These are phyloP conservation scores for Aspergillus ibericus DNA, from an alignment of 2,329 filamentous ascomycete genomes.

Conservation along the genomic window DNA sequence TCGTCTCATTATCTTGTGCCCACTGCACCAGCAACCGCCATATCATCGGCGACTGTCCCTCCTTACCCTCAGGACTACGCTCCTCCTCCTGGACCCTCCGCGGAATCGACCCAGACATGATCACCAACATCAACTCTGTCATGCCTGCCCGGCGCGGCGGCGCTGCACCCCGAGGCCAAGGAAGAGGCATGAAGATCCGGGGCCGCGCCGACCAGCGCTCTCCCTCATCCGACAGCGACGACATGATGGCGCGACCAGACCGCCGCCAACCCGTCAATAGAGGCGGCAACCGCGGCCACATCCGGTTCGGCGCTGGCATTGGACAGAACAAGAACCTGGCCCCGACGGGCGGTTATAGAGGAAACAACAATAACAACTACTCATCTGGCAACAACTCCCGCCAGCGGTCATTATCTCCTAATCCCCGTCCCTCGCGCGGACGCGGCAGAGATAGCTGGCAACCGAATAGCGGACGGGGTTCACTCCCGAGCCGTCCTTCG, in stretches of 20 bases:
- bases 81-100: constrained; percentile 43
- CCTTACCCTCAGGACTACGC: constrained; percentile 24
- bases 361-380: constrained; percentile 28
- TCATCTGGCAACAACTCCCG: constrained; percentile 16
- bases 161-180: constrained; percentile 13
- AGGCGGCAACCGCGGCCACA: constrained; percentile 32
- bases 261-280: constrained; percentile 28
- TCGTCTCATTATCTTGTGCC: constrained; percentile 47
- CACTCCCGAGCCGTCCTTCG: neutral
- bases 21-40: constrained; percentile 46
- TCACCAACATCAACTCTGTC: constrained; percentile 41
- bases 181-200: constrained; percentile 35
- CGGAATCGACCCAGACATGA: constrained; percentile 35
- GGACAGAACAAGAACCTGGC: constrained; percentile 29
- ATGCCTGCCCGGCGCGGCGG: constrained; percentile 15
- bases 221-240: constrained; percentile 37
- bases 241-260: constrained; percentile 27
- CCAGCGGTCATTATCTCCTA: constrained; percentile 36
- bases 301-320: constrained; percentile 36
- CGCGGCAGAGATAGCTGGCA: constrained; percentile 25
- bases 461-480: constrained; percentile 8
- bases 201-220: constrained; percentile 35
- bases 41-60: constrained; percentile 47
- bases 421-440: constrained; percentile 20
- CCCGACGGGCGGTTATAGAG: constrained; percentile 22